phyloP scores from a whole-genome alignment of 768 basidiomycete genomes.

The Russula compacta region DNA sequence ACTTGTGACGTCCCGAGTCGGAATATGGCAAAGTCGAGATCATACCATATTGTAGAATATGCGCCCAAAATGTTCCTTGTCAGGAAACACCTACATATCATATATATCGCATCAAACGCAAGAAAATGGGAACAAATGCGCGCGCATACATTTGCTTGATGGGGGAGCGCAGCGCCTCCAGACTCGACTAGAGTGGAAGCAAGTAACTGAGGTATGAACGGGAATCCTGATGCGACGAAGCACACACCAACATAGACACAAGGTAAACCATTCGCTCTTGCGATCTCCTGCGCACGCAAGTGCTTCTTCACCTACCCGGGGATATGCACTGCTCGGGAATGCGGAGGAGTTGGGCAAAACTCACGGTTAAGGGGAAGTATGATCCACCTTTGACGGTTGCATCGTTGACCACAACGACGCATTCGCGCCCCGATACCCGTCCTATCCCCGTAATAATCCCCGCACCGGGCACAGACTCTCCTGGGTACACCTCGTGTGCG shows the following conservation, averaged over 20 bases:
- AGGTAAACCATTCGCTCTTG: conserved; percentile 81
- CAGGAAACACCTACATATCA: conserved; percentile 67
- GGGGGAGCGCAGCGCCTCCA: conserved; percentile 85
- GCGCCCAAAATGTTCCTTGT: conserved; percentile 90
- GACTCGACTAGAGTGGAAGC: conserved; percentile 60
- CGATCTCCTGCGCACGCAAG: conserved; percentile 87
- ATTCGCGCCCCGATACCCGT: conserved; percentile 71
- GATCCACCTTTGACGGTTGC: conserved; percentile 90
- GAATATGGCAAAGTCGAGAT: not conserved
- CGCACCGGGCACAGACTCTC: conserved; percentile 70
- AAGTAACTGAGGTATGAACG: not conserved
- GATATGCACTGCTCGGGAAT: not conserved
- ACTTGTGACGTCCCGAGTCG: not conserved
- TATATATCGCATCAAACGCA: not conserved
- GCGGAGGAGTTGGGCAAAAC: conserved; percentile 13
- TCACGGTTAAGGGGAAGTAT: conserved; percentile 79
- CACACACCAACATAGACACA: conserved; percentile 84
- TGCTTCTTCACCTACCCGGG: conserved; percentile 79
- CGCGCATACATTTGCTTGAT: conserved; percentile 70
- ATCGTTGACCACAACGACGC: conserved; percentile 89
- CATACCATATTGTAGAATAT: conserved; percentile 96
- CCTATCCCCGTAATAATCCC: conserved; percentile 79
- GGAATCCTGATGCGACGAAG: conserved; percentile 6
- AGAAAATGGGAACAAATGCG: not conserved
- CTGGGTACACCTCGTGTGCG: conserved; percentile 78